Conservation (phyloP, 2,329 filamentous ascomycete genomes). For the Knoxdaviesia capensis region DNA sequence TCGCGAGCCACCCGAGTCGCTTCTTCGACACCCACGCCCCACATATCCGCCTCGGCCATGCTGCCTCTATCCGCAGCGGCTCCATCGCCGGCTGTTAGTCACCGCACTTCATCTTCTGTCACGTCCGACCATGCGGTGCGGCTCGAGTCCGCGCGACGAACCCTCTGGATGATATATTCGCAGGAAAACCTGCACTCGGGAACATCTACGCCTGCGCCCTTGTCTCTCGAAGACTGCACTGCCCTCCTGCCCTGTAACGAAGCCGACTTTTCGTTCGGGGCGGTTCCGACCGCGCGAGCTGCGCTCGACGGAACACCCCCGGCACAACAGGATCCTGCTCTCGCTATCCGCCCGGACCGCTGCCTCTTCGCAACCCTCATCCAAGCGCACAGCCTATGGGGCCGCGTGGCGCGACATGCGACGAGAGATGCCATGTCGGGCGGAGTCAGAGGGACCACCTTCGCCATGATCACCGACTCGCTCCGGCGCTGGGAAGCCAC, state of each 20-base stretch:
- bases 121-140: slow-evolving; percentile 11
- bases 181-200: slow-evolving; percentile 17
- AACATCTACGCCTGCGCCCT: slow-evolving; percentile 12
- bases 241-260: slow-evolving; percentile 16
- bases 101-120: too few species aligned
- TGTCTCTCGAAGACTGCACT: slow-evolving; percentile 15
- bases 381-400: slow-evolving; percentile 17
- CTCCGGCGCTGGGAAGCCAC: slow-evolving; percentile 11
- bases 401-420: slow-evolving; percentile 13
- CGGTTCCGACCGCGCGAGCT: slow-evolving; percentile 10
- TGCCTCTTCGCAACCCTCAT: slow-evolving; percentile 18
- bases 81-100: too few species aligned
- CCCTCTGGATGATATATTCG: slow-evolving; percentile 17
- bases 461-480: not conserved
- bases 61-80: too few species aligned
- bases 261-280: slow-evolving; percentile 16
- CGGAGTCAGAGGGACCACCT: not conserved
- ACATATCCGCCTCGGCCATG: slow-evolving; percentile 5
- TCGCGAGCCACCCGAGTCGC: too few species aligned
- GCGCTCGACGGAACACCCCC: slow-evolving; percentile 14
- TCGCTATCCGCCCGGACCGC: slow-evolving; percentile 8
- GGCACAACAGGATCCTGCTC: slow-evolving; percentile 8
- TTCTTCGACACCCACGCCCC: too few species aligned
- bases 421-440: slow-evolving; percentile 5
- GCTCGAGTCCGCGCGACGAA: slow-evolving; percentile 14